A percentile compares a stretch with the other conserved stretches of the same genome.
phyloP scores from a whole-genome alignment of 2,329 filamentous ascomycete species.

The Fusarium sambucinum region DNA sequence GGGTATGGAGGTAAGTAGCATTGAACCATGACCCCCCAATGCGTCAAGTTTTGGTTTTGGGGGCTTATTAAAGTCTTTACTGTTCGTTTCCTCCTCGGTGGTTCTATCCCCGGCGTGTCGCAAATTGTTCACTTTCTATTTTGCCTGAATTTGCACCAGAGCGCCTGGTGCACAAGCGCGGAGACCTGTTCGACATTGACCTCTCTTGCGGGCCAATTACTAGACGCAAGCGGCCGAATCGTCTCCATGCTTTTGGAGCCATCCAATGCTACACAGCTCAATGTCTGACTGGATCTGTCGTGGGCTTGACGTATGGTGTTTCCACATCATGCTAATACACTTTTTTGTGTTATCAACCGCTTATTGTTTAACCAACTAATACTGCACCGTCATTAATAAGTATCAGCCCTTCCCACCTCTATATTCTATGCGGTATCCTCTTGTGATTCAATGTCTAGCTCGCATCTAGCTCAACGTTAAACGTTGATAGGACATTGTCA shows the following conservation, averaged over 20 bases:
- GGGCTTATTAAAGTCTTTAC: neutral
- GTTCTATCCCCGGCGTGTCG: conserved; percentile 1
- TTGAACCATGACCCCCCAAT: conserved; percentile 3
- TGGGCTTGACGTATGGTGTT: conserved; percentile 40
- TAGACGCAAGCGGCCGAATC: conserved; percentile 31
- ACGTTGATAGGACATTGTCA: conserved; percentile 11
- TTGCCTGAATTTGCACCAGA: conserved; percentile 11
- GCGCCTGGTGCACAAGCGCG: neutral
- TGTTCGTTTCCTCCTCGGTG: neutral
- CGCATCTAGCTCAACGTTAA: conserved; percentile 6
- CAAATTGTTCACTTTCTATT: conserved; percentile 12
- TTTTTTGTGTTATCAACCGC: conserved; percentile 21
- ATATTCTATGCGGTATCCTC: neutral
- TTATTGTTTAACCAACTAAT: neutral
- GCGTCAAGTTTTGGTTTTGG: neutral
- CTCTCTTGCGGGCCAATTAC: conserved; percentile 18
- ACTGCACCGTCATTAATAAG: conserved; percentile 19
- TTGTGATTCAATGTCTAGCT: conserved; percentile 13
- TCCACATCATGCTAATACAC: conserved; percentile 27
- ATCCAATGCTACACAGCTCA: conserved; percentile 23
- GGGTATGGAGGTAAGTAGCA: neutral
- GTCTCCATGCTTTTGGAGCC: conserved; percentile 32
- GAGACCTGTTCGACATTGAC: conserved; percentile 19
- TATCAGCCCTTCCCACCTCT: conserved; percentile 17
- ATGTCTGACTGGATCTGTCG: conserved; percentile 32